Conservation (phyloP, 1,284 basidiomycete species). For the Tetrapyrgos nigripes region DNA sequence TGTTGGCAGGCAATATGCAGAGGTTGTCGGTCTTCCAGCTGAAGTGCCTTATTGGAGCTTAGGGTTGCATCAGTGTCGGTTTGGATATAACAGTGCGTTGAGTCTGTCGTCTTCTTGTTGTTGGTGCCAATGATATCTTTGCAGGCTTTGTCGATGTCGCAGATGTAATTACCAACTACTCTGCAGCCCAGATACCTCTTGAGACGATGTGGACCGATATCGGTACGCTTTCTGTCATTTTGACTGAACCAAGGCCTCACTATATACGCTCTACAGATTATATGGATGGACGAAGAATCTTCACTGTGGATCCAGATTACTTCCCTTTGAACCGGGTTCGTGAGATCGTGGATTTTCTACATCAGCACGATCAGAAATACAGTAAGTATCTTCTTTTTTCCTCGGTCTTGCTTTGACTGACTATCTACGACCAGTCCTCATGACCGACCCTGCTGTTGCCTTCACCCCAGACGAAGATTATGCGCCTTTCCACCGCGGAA, state of each 20-base stretch:
- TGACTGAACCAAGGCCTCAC: not conserved
- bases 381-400: conserved; percentile 41
- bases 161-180: conserved; percentile 65
- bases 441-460: conserved; percentile 78
- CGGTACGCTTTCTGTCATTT: conserved; percentile 38
- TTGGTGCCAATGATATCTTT: not conserved
- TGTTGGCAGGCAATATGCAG: conserved; percentile 70
- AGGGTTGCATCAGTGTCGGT: conserved; percentile 77
- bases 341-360: conserved; percentile 68
- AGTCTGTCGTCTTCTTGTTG: not conserved
- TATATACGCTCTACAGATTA: conserved; percentile 61
- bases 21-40: conserved; percentile 65
- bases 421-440: conserved; percentile 52
- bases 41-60: conserved; percentile 77
- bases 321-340: conserved; percentile 69
- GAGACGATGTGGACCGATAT: conserved; percentile 85
- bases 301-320: conserved; percentile 72
- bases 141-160: conserved; percentile 68
- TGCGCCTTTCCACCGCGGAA: conserved; percentile 62
- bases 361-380: conserved; percentile 63
- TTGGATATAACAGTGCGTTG: conserved; percentile 61
- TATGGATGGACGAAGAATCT: conserved; percentile 71
- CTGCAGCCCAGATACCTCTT: conserved; percentile 65
- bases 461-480: conserved; percentile 57
- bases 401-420: not conserved